Percentiles rank a stretch among this genome's conserved stretches.
phyloP scores from a whole-genome alignment of 768 basidiomycete species.

The Tremella yokohamensis region DNA sequence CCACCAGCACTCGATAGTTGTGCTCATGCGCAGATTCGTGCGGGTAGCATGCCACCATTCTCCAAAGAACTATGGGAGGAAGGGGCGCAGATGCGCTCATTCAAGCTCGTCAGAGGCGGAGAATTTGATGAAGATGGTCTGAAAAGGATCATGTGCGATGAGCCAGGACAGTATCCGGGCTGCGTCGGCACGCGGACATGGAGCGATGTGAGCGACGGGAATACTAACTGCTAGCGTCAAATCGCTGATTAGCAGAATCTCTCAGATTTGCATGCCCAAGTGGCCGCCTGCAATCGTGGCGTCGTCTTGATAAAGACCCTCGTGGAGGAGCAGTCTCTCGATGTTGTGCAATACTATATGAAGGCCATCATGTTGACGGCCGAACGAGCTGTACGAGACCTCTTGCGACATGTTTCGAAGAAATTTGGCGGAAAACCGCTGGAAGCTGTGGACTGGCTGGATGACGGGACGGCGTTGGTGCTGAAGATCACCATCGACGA shows the following conservation, averaged over 20 bases:
- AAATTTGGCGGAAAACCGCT: constrained; percentile 59
- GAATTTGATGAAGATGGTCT: constrained; percentile 74
- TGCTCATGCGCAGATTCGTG: constrained; percentile 60
- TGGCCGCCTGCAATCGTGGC: constrained; percentile 70
- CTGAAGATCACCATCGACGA: constrained; percentile 74
- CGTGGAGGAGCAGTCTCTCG: constrained; percentile 77
- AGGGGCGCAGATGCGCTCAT: constrained; percentile 82
- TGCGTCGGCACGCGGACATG: constrained; percentile 31
- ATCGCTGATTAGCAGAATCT: constrained; percentile 22
- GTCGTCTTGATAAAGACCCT: constrained; percentile 79
- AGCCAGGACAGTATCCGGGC: constrained; percentile 34
- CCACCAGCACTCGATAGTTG: not conserved
- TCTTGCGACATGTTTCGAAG: constrained; percentile 67
- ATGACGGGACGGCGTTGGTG: constrained; percentile 47
- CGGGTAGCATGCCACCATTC: constrained; percentile 91
- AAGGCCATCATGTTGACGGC: constrained; percentile 73
- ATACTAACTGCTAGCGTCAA: not conserved
- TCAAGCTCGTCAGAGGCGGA: constrained; percentile 83
- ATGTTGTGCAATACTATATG: constrained; percentile 91
- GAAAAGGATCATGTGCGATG: constrained; percentile 71
- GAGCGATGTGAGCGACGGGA: constrained; percentile 16
- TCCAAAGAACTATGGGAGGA: constrained; percentile 88
- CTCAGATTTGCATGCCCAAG: constrained; percentile 37
- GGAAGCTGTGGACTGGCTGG: constrained; percentile 68
- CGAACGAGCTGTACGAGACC: constrained; percentile 75